Base-by-base conservation (phyloP, 495 filamentous ascomycete genomes). In the Hypoxylon lenormandii region DNA sequence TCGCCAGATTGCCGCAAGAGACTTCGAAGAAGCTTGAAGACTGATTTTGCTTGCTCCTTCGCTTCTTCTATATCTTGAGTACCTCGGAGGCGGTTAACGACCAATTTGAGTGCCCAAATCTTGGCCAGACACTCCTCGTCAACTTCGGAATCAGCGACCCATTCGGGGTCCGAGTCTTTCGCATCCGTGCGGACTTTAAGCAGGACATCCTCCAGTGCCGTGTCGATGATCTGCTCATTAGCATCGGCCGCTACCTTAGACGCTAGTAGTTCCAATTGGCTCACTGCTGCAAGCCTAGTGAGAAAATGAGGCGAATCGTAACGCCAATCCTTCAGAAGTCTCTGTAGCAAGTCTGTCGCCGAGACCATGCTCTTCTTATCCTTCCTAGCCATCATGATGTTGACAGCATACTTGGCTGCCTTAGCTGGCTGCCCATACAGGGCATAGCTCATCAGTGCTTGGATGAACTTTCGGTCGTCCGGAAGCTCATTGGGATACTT, bases 351-450 rank as follows among this genome's bases (percentile, higher is more conserved):
- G 70, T 97, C 94, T 46, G 91, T 91, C 2, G 92, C 91, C 61
- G 93, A 90, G 16, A 79, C 71, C 86, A 93, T 88, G 66, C 95
- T 92, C 72, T 92, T 94, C 36, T 89, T 87, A 33, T 95, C 90
- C 23, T 91, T 85, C 12, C 88, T 88, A 19, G 91, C 88, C 81
- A 96, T 89, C 54, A 98, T 81, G 72, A 98, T 92, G 22, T 91
- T 91, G 36, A 98, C 89, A 0, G 95, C 96, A 79, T 97, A 90
- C 77, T 98, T 99, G 7, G 94, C 92, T 13, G 91, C 91, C 67
- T 88, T 88, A 11, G 92, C 85, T 2, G 95, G 94, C 26, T 84
- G 83, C 40, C 95, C 94, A 73, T 92, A 88, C 18, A 93, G 82
- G 2, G 94, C 91, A 74, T 92, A 97, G 63, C 83, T 88, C 42